phyloP scores from a whole-genome alignment of 1,284 basidiomycete species.

The Gomphus bonarii region DNA sequence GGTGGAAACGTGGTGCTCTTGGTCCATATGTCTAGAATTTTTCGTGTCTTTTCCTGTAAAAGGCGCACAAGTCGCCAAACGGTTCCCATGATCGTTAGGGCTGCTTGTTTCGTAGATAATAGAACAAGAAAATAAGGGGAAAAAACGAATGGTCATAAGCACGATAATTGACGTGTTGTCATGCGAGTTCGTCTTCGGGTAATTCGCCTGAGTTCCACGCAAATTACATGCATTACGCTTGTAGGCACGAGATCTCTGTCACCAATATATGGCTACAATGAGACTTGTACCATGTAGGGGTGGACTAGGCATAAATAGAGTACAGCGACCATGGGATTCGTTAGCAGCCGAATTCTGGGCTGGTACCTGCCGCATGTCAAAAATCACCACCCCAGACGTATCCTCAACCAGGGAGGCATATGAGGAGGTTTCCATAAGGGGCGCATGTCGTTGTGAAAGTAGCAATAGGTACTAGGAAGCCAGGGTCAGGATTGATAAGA shows the following conservation, averaged over 20 bases:
- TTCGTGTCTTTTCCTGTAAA: constrained; percentile 85
- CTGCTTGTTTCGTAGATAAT: constrained; percentile 17
- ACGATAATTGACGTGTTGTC: constrained; percentile 8
- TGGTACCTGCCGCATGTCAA: constrained; percentile 3
- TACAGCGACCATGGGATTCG: constrained; percentile 5
- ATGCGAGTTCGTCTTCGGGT: constrained; percentile 1
- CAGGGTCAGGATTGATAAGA: not conserved
- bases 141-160: not conserved
- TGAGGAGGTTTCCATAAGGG: not conserved
- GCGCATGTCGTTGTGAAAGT: not conserved
- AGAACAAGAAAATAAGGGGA: constrained; percentile 18
- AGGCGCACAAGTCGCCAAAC: constrained; percentile 22
- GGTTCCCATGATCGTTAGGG: constrained; percentile 27
- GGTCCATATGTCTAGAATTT: constrained; percentile 91
- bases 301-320: constrained; percentile 10
- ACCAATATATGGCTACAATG: not conserved
- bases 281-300: not conserved
- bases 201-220: constrained; percentile 4
- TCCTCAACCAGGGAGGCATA: not conserved
- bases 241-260: not conserved
- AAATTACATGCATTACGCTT: constrained; percentile 7
- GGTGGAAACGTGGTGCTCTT: constrained; percentile 80
- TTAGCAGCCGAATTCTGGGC: constrained; percentile 2
- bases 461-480: not conserved
- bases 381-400: not conserved